These are phyloP conservation scores for Croton laevigatus DNA, from an alignment of 441 rosid species.

Conservation along the genomic window DNA sequence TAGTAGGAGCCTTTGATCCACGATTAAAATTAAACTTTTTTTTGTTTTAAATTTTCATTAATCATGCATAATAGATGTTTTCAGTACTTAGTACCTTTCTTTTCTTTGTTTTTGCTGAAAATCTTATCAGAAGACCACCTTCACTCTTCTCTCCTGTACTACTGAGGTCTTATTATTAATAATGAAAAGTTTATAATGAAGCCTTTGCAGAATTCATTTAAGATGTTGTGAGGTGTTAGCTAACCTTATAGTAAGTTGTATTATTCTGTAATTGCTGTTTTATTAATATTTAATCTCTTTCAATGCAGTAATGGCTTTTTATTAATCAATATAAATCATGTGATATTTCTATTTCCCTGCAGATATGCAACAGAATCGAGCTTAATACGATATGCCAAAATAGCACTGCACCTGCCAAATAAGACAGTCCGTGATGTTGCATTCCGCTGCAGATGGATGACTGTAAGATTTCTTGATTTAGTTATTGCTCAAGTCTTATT, in stretches of 20 bases:
- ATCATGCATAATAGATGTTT: not conserved
- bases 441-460: conserved; percentile 77
- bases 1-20: not conserved
- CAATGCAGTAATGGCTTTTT: not conserved
- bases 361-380: conserved; percentile 47
- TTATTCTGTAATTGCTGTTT: not conserved
- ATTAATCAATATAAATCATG: not conserved
- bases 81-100: not conserved
- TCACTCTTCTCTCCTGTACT: not conserved
- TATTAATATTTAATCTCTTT: not conserved
- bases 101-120: not conserved
- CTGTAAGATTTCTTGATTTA: conserved; percentile 35
- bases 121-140: not conserved
- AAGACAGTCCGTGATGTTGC: conserved; percentile 80
- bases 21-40: not conserved
- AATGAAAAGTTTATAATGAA: not conserved
- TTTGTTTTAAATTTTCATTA: not conserved
- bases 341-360: conserved; percentile 13
- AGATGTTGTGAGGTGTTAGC: not conserved
- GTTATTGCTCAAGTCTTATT: conserved; percentile 6
- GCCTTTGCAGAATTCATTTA: not conserved
- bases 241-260: not conserved
- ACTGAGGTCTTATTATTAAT: not conserved
- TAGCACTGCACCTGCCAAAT: conserved; percentile 58
- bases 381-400: conserved; percentile 65